Conservation (phyloP, 2,329 filamentous ascomycete species). For the Aspergillus candidus region DNA sequence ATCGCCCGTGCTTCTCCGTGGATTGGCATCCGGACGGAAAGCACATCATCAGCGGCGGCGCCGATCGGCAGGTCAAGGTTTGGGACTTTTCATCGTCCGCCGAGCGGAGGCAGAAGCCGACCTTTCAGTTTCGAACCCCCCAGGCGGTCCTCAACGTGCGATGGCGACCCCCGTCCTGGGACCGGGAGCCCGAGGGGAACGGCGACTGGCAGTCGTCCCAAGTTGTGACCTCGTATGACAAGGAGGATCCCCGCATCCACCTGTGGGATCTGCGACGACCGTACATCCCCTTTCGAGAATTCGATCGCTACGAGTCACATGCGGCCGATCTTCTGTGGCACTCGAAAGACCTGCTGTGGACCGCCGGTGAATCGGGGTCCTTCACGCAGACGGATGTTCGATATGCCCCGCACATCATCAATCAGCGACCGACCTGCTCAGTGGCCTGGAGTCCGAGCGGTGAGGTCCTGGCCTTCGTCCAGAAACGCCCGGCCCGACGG, state of each 20-base stretch:
- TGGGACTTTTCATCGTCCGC: constrained; percentile 57
- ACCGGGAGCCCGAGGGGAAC: constrained; percentile 45
- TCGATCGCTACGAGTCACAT: constrained; percentile 50
- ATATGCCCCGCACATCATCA: constrained; percentile 53
- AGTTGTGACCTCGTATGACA: constrained; percentile 57
- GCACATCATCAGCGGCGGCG: constrained; percentile 57
- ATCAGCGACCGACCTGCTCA: constrained; percentile 52
- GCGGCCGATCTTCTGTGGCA: constrained; percentile 59
- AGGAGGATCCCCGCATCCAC: constrained; percentile 55
- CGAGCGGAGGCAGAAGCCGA: constrained; percentile 53
- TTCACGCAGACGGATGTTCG: constrained; percentile 60
- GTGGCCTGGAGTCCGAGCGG: constrained; percentile 54
- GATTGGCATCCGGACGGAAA: constrained; percentile 65
- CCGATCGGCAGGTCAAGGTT: constrained; percentile 57
- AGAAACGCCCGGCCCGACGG: constrained; percentile 44
- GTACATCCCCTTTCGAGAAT: constrained; percentile 56
- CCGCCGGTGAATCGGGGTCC: constrained; percentile 54
- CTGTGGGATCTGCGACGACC: constrained; percentile 61
- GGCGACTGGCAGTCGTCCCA: constrained; percentile 57
- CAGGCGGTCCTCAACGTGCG: constrained; percentile 57
- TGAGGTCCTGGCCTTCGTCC: constrained; percentile 50
- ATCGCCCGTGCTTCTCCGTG: constrained; percentile 54
- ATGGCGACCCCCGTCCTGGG: constrained; percentile 57
- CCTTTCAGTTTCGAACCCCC: constrained; percentile 54
- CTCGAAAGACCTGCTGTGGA: constrained; percentile 60